These are phyloP conservation scores for Hansenula sp. DNA, from an alignment of 1,139 yeast species.

Conservation along the genomic window DNA sequence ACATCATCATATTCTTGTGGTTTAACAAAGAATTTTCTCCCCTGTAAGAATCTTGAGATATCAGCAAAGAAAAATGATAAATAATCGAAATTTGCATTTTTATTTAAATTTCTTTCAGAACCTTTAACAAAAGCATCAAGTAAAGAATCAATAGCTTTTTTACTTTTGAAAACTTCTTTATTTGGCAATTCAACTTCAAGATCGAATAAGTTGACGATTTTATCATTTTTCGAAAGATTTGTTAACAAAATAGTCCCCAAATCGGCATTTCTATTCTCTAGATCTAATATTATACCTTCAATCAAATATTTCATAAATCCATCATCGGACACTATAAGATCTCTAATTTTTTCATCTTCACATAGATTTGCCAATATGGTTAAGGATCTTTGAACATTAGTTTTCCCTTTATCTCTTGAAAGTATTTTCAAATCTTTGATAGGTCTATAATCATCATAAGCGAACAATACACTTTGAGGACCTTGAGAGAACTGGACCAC, in stretches of 20 bases:
- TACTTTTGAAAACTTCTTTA: slow-evolving; percentile 47
- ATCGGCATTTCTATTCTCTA: slow-evolving; percentile 68
- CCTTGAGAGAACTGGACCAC: slow-evolving; percentile 80
- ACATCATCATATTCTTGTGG: slow-evolving; percentile 72
- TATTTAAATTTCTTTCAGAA: slow-evolving; percentile 64
- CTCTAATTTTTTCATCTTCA: slow-evolving; percentile 58
- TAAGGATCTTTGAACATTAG: slow-evolving; percentile 61
- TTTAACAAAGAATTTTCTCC: slow-evolving; percentile 73
- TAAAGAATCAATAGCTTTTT: slow-evolving; percentile 69
- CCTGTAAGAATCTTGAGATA: slow-evolving; percentile 67
- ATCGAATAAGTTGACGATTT: slow-evolving; percentile 52
- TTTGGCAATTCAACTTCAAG: slow-evolving; percentile 36
- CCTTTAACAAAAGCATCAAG: slow-evolving; percentile 93
- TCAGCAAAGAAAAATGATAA: slow-evolving; percentile 89
- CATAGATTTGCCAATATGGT: slow-evolving; percentile 83
- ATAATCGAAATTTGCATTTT: slow-evolving; percentile 74
- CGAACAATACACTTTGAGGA: slow-evolving; percentile 61
- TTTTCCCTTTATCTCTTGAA: slow-evolving; percentile 47
- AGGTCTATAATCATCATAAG: slow-evolving; percentile 66
- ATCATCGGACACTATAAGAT: slow-evolving; percentile 60
- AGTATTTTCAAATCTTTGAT: slow-evolving; percentile 67
- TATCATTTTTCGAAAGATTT: slow-evolving; percentile 78
- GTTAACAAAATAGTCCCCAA: slow-evolving; percentile 80
- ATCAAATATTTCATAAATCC: slow-evolving; percentile 54
- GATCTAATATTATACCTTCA: slow-evolving; percentile 44